phyloP scores from a whole-genome alignment of 108 stramenopile genomes.

The Bacterosira constricta region DNA sequence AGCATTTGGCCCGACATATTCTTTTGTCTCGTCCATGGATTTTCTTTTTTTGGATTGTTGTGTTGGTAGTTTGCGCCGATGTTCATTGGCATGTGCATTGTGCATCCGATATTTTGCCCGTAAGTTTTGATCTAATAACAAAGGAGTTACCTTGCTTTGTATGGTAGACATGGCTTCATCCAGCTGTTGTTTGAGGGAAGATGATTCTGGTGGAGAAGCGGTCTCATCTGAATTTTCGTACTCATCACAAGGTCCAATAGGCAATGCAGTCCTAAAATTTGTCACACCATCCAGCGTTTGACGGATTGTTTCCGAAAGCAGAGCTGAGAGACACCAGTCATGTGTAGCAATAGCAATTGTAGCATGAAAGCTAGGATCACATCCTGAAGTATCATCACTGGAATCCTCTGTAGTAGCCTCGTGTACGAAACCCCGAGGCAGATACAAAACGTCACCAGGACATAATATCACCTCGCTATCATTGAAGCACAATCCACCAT shows the following conservation, averaged over 20 bases:
- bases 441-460: slow-evolving; percentile 84
- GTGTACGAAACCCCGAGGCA: slow-evolving; percentile 89
- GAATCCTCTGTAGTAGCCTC: slow-evolving; percentile 55
- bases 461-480: slow-evolving; percentile 35
- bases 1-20: slow-evolving; percentile 58
- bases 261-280: slow-evolving; percentile 56
- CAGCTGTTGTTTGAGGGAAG: slow-evolving; percentile 9
- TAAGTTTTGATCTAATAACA: slow-evolving; percentile 18
- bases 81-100: slow-evolving; percentile 20
- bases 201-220: neutral
- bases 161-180: slow-evolving; percentile 21
- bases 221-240: neutral
- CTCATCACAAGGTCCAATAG: slow-evolving; percentile 32
- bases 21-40: slow-evolving; percentile 20
- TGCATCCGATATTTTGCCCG: slow-evolving; percentile 32
- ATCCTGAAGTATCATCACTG: slow-evolving; percentile 6
- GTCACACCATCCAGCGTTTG: slow-evolving; percentile 31
- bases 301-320: slow-evolving; percentile 43
- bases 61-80: slow-evolving; percentile 15
- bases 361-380: slow-evolving; percentile 67
- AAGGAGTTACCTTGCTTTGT: slow-evolving; percentile 17
- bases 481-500: slow-evolving; percentile 51
- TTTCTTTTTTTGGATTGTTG: slow-evolving; percentile 10
- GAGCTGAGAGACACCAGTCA: slow-evolving; percentile 81
- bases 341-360: slow-evolving; percentile 86